These are phyloP conservation scores for Russula ochroleuca DNA, from an alignment of 768 basidiomycete species.

Conservation along the genomic window DNA sequence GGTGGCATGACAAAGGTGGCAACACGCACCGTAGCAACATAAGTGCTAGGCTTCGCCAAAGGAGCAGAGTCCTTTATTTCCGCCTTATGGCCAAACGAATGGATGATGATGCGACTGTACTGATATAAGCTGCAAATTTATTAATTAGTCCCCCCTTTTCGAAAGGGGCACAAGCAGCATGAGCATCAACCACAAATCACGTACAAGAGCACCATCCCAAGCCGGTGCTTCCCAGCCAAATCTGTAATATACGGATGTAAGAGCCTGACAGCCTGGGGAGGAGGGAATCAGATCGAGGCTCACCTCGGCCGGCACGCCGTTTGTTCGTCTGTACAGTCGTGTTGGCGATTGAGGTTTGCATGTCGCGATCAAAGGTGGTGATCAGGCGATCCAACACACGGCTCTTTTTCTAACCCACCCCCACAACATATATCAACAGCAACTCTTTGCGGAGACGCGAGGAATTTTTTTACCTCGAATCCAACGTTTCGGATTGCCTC, in stretches of 20 bases:
- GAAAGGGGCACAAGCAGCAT: background rate
- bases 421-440: background rate
- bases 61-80: slow-evolving; percentile 3
- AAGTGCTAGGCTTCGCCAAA: slow-evolving; percentile 9
- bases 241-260: slow-evolving; percentile 9
- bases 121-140: slow-evolving; percentile 13
- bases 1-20: background rate
- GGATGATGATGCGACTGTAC: slow-evolving; percentile 26
- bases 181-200: background rate
- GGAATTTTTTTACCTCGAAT: background rate
- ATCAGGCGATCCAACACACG: slow-evolving; percentile 21
- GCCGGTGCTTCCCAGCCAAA: slow-evolving; percentile 16
- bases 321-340: slow-evolving; percentile 11
- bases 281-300: background rate
- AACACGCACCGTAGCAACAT: slow-evolving; percentile 16
- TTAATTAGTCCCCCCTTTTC: background rate
- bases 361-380: background rate
- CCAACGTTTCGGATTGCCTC: slow-evolving; percentile 16
- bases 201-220: slow-evolving; percentile 23
- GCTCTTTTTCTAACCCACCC: slow-evolving; percentile 14
- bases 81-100: slow-evolving; percentile 25
- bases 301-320: slow-evolving; percentile 16
- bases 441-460: too few species aligned
- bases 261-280: too few species aligned
- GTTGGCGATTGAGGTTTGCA: slow-evolving; percentile 21